Evolutionary conservation across 1,284 basidiomycete species (phyloP), one percentile per base, ranked within the genome.

Genomic region (Sporisorium graminicola): DNA sequence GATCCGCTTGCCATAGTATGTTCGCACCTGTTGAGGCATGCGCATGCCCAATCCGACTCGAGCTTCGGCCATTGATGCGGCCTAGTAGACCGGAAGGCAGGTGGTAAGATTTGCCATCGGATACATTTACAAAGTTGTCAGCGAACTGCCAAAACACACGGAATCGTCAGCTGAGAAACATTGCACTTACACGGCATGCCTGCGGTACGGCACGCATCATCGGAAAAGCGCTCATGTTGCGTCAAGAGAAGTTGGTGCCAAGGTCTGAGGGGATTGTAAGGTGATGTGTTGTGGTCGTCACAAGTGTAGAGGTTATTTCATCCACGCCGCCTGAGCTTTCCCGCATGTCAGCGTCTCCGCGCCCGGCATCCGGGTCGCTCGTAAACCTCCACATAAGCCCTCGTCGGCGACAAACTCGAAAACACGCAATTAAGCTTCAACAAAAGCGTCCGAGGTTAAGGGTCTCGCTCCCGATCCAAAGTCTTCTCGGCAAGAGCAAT

Each of bases 1-100:
- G 42, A 67, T 65, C 12, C 65, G 70, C 33, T 73, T 73, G 57
- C 65, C 61, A 29, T 73, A 65, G 58, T 65, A 73, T 5, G 53
- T 73, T 49, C 70, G 70, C 26, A 58, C 18, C 37, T 73, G 70
- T 29, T 67, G 65, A 18, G 70, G 70, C 57, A 64, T 50, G 10
- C 64, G 59, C 69, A 67, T 61, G 49, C 29, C 64, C 27, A 73
- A 42, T 9, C 65, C 61, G 10, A 73, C 22, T 8, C 65, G 40
- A 5, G 69, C 59, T 31, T 72, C 64, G 4, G 64, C 64, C 64
- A 66, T 66, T 10, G 69, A 72, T n/a, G 69, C 59, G 33, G 59
- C 55, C 63, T 71, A 29, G 8, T 16, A 14, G 24, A 22, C 18
- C 20, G 18, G n/a, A 24, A 51, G 54, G 42, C 22, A n/a, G 8